phyloP scores from a whole-genome alignment of 2,329 filamentous ascomycete species.

The Penicillium sp. region DNA sequence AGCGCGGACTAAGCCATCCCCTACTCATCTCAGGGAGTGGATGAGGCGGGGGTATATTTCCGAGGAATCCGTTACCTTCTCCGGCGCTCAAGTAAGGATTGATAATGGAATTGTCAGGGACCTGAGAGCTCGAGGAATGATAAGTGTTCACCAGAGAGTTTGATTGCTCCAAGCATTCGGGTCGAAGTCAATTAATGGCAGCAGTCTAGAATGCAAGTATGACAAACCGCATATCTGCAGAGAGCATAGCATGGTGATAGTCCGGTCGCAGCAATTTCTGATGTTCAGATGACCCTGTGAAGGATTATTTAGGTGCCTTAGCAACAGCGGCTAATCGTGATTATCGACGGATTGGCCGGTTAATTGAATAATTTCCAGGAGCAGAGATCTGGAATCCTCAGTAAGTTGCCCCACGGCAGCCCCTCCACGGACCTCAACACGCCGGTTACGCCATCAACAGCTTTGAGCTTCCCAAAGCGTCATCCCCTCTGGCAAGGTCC shows the following conservation, averaged over 20 bases:
- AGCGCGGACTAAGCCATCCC: background rate
- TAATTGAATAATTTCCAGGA: background rate
- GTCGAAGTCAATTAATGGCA: background rate
- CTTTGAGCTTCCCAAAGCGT: conserved; percentile 20
- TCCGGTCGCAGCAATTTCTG: conserved; percentile 4
- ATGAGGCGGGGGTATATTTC: conserved; percentile 10
- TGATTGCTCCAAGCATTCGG: background rate
- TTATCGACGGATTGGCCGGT: conserved; percentile 18
- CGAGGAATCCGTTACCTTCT: conserved; percentile 4
- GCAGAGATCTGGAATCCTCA: conserved; percentile 10
- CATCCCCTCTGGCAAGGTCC: conserved; percentile 16
- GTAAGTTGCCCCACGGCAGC: conserved; percentile 21
- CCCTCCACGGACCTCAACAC: conserved; percentile 31
- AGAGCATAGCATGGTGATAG: background rate
- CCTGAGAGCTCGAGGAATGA: background rate
- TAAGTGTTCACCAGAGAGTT: background rate
- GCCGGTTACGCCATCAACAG: conserved; percentile 29
- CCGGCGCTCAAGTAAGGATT: conserved; percentile 2
- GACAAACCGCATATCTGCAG: conserved; percentile 11
- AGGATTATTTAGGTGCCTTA: background rate
- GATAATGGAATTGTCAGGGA: conserved; percentile 13
- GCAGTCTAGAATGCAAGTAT: conserved; percentile 19
- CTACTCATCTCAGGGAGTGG: background rate
- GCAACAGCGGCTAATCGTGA: conserved; percentile 13
- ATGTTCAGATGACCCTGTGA: conserved; percentile 14